Percentiles rank a stretch among this genome's conserved stretches.
phyloP scores from a whole-genome alignment of 257 asterid genomes.

The Solanum neorickii region DNA sequence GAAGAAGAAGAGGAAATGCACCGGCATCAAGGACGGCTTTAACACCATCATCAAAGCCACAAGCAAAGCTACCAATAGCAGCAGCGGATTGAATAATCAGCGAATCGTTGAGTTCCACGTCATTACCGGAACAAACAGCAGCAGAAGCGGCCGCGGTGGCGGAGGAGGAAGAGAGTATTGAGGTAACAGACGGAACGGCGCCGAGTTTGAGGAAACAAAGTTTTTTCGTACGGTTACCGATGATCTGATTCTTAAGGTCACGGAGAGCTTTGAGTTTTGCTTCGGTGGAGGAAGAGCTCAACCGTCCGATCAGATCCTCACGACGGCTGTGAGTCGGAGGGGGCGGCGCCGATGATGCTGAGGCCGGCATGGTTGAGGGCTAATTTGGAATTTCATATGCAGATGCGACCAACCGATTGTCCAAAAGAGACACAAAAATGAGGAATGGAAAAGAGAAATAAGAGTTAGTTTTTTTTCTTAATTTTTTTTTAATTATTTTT shows the following conservation, averaged over 20 bases:
- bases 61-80: conserved; percentile 83
- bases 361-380: conserved; percentile 38
- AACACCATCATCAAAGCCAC: conserved; percentile 77
- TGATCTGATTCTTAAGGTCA: conserved; percentile 82
- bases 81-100: conserved; percentile 70
- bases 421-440: neutral
- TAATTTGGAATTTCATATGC: neutral
- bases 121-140: conserved; percentile 1
- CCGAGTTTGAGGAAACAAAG: conserved; percentile 66
- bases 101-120: conserved; percentile 24
- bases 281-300: conserved; percentile 35
- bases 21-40: conserved; percentile 86
- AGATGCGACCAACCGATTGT: neutral
- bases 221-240: conserved; percentile 88
- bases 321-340: conserved; percentile 23
- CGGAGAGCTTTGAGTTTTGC: conserved; percentile 60
- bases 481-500: too few species aligned
- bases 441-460: neutral
- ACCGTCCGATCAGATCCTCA: conserved; percentile 55
- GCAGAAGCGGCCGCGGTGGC: conserved; percentile 5
- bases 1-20: conserved; percentile 47
- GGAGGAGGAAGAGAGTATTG: conserved; percentile 40
- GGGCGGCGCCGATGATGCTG: conserved; percentile 38
- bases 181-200: conserved; percentile 66
- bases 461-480: neutral